Percentiles rank a stretch among this genome's conserved stretches.
Conservation (phyloP, 2,329 filamentous ascomycete genomes). For the Alternaria metachromatica region DNA sequence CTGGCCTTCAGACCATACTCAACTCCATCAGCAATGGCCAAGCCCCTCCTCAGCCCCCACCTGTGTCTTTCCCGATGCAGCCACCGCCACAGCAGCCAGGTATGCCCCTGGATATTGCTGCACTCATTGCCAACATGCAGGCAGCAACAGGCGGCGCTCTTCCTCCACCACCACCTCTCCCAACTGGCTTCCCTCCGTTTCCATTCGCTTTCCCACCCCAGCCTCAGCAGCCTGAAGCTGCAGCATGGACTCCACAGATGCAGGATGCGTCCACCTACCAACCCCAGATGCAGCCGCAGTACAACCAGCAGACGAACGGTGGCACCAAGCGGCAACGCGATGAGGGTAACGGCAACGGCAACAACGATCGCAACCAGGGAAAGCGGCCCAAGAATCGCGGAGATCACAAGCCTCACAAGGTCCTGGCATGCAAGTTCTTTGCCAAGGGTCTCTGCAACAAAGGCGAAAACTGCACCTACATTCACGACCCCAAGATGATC, state of each 20-base stretch:
- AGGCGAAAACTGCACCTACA: conserved; percentile 76
- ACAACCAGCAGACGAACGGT: conserved; percentile 37
- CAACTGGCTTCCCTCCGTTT: conserved; percentile 27
- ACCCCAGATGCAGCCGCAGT: conserved; percentile 17
- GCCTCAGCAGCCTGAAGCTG: conserved; percentile 12
- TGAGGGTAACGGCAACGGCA: conserved; percentile 33
- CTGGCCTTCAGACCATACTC: conserved; percentile 38
- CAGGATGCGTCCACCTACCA: conserved; percentile 17
- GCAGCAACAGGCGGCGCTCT: conserved; percentile 22
- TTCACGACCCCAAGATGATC: conserved; percentile 60
- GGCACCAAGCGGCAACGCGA: conserved; percentile 48
- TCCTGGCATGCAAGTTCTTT: conserved; percentile 70
- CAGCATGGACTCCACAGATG: conserved; percentile 23
- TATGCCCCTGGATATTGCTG: conserved; percentile 27
- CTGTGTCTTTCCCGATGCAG: conserved; percentile 16
- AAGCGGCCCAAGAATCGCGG: conserved; percentile 45
- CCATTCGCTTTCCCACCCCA: conserved; percentile 24
- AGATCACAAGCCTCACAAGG: conserved; percentile 44
- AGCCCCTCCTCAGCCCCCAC: conserved; percentile 19
- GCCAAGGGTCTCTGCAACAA: conserved; percentile 74
- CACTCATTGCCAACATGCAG: conserved; percentile 34
- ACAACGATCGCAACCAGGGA: conserved; percentile 58
- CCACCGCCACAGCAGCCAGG: conserved; percentile 22
- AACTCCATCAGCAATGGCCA: conserved; percentile 24
- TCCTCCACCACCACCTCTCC: conserved; percentile 32